Conservation (phyloP, 208 protist genomes). For the Trypanosoma lewisi region DNA sequence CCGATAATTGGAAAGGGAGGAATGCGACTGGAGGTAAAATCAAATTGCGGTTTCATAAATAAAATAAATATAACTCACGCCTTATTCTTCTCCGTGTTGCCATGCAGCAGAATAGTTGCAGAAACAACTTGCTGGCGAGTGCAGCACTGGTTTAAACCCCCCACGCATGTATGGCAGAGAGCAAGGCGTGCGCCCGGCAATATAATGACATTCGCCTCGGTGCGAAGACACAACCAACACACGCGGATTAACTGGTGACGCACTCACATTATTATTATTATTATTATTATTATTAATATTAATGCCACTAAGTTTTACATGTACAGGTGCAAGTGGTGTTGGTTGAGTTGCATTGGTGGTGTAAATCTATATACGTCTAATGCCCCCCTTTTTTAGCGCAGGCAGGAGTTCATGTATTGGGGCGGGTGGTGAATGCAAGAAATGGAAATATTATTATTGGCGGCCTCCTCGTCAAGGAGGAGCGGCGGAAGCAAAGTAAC, state of each 20-base stretch:
- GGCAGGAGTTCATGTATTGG: constrained; percentile 39
- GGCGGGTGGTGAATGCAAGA: constrained; percentile 38
- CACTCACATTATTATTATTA: constrained; percentile 30
- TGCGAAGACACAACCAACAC: constrained; percentile 72
- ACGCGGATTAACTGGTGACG: constrained; percentile 59
- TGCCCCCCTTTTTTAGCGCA: constrained; percentile 20
- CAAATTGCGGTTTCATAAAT: too few species aligned
- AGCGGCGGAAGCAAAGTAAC: constrained; percentile 23
- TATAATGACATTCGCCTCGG: constrained; percentile 59
- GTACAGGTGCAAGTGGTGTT: background rate
- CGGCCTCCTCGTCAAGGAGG: constrained; percentile 30
- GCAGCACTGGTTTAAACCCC: constrained; percentile 44
- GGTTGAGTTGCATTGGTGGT: constrained; percentile 10
- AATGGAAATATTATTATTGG: constrained; percentile 48
- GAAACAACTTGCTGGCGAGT: constrained; percentile 50
- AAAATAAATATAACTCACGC: background rate
- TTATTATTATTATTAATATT: too few species aligned
- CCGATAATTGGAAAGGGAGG: too few species aligned
- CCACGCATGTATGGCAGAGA: constrained; percentile 48
- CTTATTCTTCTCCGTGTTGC: constrained; percentile 5
- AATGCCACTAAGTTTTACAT: background rate
- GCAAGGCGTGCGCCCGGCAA: constrained; percentile 73
- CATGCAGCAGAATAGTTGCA: constrained; percentile 42
- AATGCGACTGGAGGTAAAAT: too few species aligned
- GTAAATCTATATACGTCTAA: background rate